Conservation (phyloP, 768 basidiomycete species). For the Tephrocybe sp. region DNA sequence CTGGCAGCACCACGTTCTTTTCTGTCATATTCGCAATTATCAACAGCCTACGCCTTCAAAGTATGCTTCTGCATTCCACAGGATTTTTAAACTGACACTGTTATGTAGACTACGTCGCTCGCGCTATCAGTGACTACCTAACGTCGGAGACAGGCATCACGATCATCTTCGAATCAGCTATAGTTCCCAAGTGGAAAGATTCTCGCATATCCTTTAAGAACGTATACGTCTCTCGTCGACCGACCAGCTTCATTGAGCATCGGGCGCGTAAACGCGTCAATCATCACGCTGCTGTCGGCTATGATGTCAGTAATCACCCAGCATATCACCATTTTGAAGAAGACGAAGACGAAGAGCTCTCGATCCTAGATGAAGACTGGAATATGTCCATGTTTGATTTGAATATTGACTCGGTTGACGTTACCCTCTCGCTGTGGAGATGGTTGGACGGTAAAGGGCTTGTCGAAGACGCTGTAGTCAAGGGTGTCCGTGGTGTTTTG, state of each 20-base stretch:
- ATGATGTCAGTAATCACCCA: slow-evolving; percentile 78
- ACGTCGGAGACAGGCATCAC: slow-evolving; percentile 92
- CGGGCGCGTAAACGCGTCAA: slow-evolving; percentile 27
- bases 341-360: slow-evolving; percentile 58
- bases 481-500: slow-evolving; percentile 91
- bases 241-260: slow-evolving; percentile 28
- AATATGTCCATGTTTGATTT: slow-evolving; percentile 94
- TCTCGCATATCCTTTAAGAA: slow-evolving; percentile 96
- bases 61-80: slow-evolving; percentile 36
- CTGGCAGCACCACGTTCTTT: slow-evolving; percentile 87
- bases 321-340: slow-evolving; percentile 57
- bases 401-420: slow-evolving; percentile 92
- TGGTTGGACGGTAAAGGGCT: slow-evolving; percentile 98
- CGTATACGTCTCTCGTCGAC: slow-evolving; percentile 88
- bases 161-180: slow-evolving; percentile 95
- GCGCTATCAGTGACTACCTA: slow-evolving; percentile 87
- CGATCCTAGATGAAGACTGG: slow-evolving; percentile 45
- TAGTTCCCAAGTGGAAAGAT: slow-evolving; percentile 97
- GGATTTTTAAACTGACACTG: slow-evolving; percentile 3
- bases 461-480: slow-evolving; percentile 86
- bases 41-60: slow-evolving; percentile 85
- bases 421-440: slow-evolving; percentile 84
- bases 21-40: slow-evolving; percentile 88
- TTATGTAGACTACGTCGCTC: slow-evolving; percentile 74
- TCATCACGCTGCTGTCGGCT: slow-evolving; percentile 63